These are phyloP conservation scores for Gracilariopsis chorda DNA, from an alignment of 23 red algal species.

Conservation along the genomic window DNA sequence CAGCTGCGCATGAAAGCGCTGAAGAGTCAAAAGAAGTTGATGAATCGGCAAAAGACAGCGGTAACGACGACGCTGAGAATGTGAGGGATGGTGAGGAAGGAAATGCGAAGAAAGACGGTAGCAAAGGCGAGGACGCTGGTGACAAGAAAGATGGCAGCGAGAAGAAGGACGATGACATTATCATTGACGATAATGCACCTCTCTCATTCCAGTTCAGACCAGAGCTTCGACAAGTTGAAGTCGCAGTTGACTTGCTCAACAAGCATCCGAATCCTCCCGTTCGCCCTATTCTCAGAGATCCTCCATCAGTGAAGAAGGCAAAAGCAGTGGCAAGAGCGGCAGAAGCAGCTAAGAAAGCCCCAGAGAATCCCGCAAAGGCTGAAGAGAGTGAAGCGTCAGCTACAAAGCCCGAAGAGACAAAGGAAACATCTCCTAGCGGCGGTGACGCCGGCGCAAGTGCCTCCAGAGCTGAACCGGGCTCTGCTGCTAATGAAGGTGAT, in stretches of 20 bases:
- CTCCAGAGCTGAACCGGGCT: not conserved
- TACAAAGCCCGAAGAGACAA: not conserved
- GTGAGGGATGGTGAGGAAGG: not conserved
- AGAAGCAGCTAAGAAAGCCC: constrained; percentile 22
- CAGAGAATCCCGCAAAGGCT: not conserved
- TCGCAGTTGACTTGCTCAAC: constrained; percentile 70
- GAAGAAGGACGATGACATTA: constrained; percentile 41
- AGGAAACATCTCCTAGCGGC: not conserved
- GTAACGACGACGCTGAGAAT: not conserved
- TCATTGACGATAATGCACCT: constrained; percentile 63
- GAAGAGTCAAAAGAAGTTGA: not conserved
- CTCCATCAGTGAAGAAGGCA: constrained; percentile 63
- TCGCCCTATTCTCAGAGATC: constrained; percentile 51
- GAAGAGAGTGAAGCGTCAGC: not conserved
- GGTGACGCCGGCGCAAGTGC: not conserved
- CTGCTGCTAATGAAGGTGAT: constrained; percentile 2
- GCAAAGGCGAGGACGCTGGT: not conserved
- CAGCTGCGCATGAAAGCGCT: not conserved
- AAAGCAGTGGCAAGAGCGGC: constrained; percentile 60
- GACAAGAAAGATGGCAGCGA: not conserved
- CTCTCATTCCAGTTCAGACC: constrained; percentile 95
- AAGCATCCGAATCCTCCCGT: constrained; percentile 68
- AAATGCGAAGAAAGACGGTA: not conserved
- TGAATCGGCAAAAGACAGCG: not conserved
- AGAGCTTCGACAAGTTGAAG: constrained; percentile 80